Evolutionary conservation across 257 asterid genomes (phyloP), one percentile per base, ranked within the genome.

Genomic region (Ilex asprella): DNA sequence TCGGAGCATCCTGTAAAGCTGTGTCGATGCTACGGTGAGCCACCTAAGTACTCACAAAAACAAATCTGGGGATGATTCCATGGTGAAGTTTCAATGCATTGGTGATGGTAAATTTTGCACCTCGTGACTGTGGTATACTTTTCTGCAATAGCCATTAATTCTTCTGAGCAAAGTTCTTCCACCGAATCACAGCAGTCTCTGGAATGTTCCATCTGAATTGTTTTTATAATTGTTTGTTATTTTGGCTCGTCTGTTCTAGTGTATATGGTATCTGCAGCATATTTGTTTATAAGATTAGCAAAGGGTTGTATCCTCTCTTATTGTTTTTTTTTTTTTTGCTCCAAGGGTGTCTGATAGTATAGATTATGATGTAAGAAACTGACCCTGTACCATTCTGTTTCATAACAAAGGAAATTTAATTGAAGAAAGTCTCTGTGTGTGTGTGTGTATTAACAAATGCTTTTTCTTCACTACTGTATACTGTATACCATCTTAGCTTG

Each of bases 201-300:
- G 13, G 52, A 11, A 10, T 14, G 15, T 0, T 10, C 13, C n/a
- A 4, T 10, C 10, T 46, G 13, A 46, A 46, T 46, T 46, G 57
- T 55, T 55, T 67, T 31, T 7, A 64, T 21, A 21, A 21, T 21
- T 21, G 27, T 21, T 47, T 16, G 10, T 59, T 41, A 31, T 32
- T 30, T 56, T 56, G 14, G 13, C 43, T 57, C 16, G 52, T 62
- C 64, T 52, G 15, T 30, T 46, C 59, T 75, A 60, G 73, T 74
- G 78, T 64, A 76, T 59, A 76, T 64, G 67, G 83, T 81, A 79
- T 66, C 72, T 51, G 66, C 6, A 66, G 66, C 75, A 79, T 78
- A 77, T 47, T 58, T 72, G 54, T 73, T 76, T 75, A 21, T 21
- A 21, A 21, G 27, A 21, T 0, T 1, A 21, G 27, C 27, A 21